Evolutionary conservation across 805 yeast genomes (phyloP).

Genomic region (Starmerella kuoi): DNA sequence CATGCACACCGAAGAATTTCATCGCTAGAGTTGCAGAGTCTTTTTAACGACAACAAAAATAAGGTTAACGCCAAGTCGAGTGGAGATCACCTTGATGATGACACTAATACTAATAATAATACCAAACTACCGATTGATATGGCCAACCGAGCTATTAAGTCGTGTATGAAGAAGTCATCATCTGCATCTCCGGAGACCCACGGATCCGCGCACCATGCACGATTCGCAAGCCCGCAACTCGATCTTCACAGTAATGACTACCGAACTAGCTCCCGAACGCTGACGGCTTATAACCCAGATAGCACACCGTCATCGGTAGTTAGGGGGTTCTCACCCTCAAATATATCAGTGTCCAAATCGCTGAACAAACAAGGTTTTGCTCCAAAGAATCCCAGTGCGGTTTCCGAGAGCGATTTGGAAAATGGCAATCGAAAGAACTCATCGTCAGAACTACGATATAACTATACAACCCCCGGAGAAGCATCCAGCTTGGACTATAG

Average conservation of each 20-base stretch:
- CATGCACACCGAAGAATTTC: slow-evolving; percentile 9
- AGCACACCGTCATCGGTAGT: slow-evolving; percentile 19
- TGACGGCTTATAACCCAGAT: too few species aligned
- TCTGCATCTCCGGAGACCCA: background rate
- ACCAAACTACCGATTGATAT: too few species aligned
- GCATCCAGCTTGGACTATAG: too few species aligned
- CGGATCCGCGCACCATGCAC: background rate
- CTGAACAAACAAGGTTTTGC: too few species aligned
- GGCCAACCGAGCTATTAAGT: too few species aligned
- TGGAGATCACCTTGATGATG: too few species aligned
- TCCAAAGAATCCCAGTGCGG: too few species aligned
- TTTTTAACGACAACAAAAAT: slow-evolving; percentile 13
- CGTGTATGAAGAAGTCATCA: slow-evolving; percentile 1
- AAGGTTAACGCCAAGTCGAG: too few species aligned
- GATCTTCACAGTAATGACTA: background rate
- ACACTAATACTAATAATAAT: too few species aligned
- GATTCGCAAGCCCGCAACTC: slow-evolving; percentile 1
- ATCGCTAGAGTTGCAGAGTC: slow-evolving; percentile 12
- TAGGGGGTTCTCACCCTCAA: slow-evolving; percentile 31
- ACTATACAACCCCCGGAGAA: too few species aligned
- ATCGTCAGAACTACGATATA: too few species aligned
- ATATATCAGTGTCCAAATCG: slow-evolving; percentile 25
- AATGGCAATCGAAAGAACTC: background rate
- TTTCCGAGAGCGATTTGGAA: slow-evolving; percentile 1
- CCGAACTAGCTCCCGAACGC: background rate